These are phyloP conservation scores for Didymellaceae sp. DNA, from an alignment of 2,329 filamentous ascomycete genomes.

Conservation along the genomic window DNA sequence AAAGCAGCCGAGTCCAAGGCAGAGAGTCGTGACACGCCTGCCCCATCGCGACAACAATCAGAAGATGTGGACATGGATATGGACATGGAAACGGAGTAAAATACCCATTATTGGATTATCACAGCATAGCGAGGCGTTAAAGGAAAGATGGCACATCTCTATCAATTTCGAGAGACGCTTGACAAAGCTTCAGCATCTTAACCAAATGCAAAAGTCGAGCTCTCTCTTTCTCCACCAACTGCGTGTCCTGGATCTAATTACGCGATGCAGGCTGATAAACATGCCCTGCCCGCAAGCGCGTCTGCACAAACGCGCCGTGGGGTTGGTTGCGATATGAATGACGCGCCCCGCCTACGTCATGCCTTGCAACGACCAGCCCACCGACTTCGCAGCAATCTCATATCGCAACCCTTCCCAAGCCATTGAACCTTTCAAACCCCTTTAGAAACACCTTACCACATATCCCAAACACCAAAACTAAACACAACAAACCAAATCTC, in stretches of 20 bases:
- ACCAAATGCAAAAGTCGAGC: constrained; percentile 14
- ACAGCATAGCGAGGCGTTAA: constrained; percentile 48
- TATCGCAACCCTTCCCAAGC: constrained; percentile 1
- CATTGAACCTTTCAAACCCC: neutral
- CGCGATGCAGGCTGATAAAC: constrained; percentile 16
- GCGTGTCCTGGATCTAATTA: constrained; percentile 8
- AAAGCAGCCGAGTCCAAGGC: constrained; percentile 32
- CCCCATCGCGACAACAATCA: constrained; percentile 25
- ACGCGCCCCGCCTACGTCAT: constrained; percentile 44
- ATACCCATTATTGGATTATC: constrained; percentile 18
- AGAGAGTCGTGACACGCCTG: constrained; percentile 29
- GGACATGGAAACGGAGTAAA: constrained; percentile 31
- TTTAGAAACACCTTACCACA: neutral
- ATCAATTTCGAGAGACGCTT: neutral
- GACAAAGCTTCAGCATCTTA: constrained; percentile 12
- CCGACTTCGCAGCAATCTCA: constrained; percentile 8
- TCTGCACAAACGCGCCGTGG: constrained; percentile 19
- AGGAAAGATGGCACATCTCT: neutral
- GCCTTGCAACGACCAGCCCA: constrained; percentile 6
- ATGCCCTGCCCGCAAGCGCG: constrained; percentile 10
- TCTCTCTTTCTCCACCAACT: neutral
- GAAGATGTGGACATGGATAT: constrained; percentile 33
- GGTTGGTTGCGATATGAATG: constrained; percentile 33
- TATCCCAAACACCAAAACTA: neutral
- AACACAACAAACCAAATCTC: constrained; percentile 10